phyloP scores from a whole-genome alignment of 1,139 yeast species.

The Kurtzmaniella quercitrusa region DNA sequence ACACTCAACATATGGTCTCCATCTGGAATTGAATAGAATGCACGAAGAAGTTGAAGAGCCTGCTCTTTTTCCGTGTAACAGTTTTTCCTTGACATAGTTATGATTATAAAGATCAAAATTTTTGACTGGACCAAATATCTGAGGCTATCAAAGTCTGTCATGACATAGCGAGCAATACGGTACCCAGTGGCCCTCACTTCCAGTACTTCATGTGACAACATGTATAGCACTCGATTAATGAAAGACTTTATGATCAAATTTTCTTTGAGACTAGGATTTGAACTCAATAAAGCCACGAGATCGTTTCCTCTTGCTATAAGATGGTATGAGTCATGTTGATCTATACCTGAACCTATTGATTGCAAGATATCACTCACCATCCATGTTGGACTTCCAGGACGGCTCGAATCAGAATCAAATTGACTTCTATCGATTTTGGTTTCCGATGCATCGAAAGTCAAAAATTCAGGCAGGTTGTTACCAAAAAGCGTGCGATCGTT shows the following conservation, averaged over 20 bases:
- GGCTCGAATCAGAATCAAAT: not conserved
- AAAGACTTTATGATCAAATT: conserved; percentile 65
- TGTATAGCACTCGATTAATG: conserved; percentile 54
- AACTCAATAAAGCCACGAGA: conserved; percentile 52
- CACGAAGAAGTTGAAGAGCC: conserved; percentile 69
- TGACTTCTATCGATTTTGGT: not conserved
- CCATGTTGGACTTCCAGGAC: conserved; percentile 32
- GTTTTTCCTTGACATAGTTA: conserved; percentile 55
- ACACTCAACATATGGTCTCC: conserved; percentile 57
- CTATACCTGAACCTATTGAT: conserved; percentile 22
- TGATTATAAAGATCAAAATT: conserved; percentile 59
- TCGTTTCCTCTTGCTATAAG: conserved; percentile 61
- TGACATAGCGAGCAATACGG: conserved; percentile 63
- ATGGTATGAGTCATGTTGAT: conserved; percentile 36
- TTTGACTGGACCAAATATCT: conserved; percentile 43
- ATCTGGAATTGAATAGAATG: conserved; percentile 52
- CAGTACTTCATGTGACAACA: conserved; percentile 55
- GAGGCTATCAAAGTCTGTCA: conserved; percentile 52
- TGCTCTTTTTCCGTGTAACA: conserved; percentile 68
- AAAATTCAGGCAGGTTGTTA: too few relatives aligned
- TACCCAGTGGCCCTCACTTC: conserved; percentile 75
- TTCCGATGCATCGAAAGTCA: too few relatives aligned
- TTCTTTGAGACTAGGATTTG: conserved; percentile 58
- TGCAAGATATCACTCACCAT: conserved; percentile 31
- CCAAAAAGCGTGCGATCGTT: too few relatives aligned